Base-by-base conservation (phyloP, 495 filamentous ascomycete genomes). In the Lophiostoma macrostomum region DNA sequence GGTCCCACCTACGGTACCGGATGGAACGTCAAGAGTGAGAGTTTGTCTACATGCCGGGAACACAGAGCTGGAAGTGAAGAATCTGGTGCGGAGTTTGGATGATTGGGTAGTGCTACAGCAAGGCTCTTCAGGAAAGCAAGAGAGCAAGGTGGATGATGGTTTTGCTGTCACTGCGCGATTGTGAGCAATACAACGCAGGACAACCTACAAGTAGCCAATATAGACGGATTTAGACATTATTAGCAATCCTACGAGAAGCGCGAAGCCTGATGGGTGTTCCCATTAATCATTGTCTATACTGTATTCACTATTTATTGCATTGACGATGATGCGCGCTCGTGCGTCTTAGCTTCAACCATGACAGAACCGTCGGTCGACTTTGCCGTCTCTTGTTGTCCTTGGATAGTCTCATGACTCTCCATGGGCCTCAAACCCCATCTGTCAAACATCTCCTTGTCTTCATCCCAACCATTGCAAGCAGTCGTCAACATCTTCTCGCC, bases 401-500 rank as follows among this genome's bases (percentile, higher is more conserved):
- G 46, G 24, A 62, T 24, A 8, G 53, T 60, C 41, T 71, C 66
- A 45, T 76, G 73, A 38, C 67, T 82, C 68, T 76, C 73, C 84
- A 87, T 86, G 29, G 86, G 84, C 57, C 76, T 72, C 60, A 89
- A 69, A 7, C 88, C 88, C 84, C 85, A 91, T 39, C 75, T 74
- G 7, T 84, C 80, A 69, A 94, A 90, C 80, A 91, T 85, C 6
- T 52, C 80, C 43, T 78, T 81, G 58, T 94, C 88, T 70, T 90
- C 86, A 56, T 90, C 88, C 86, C 87, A 94, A 4, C 88, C 88
- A 56, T 84, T 90, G 65, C 87, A 91, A 48, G 86, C 85, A 0
- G 88, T 91, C 14, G 88, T 94, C 73, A 91, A 63, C 88, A 94
- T 91, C 76, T 88, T 91, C 72, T 94, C 88, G 16, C 88, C 88